A percentile compares a stretch with the other conserved stretches of the same genome.
phyloP scores from a whole-genome alignment of 164 flowering plant species.

The Pachysandra terminalis region DNA sequence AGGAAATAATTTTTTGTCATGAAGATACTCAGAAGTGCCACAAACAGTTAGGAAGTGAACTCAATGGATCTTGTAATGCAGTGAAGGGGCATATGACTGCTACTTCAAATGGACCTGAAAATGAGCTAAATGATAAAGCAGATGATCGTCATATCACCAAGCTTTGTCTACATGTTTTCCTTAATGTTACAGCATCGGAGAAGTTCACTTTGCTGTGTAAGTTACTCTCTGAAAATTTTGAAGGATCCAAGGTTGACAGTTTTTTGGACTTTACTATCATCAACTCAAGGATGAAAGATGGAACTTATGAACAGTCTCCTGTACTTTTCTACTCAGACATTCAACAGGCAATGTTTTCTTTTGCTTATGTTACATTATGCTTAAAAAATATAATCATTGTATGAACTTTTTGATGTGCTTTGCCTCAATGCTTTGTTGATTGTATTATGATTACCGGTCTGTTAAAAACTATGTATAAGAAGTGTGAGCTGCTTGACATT shows the following conservation, averaged over 20 bases:
- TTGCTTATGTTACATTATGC: neutral
- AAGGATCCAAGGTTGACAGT: slow-evolving; percentile 49
- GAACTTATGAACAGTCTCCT: slow-evolving; percentile 62
- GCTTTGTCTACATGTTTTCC: slow-evolving; percentile 45
- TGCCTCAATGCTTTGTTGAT: neutral
- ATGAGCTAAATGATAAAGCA: slow-evolving; percentile 15
- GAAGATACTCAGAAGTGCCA: slow-evolving; percentile 10
- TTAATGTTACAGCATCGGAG: slow-evolving; percentile 43
- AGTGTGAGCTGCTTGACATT: too few relatives aligned
- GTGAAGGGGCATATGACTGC: slow-evolving; percentile 9
- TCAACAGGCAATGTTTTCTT: slow-evolving; percentile 47
- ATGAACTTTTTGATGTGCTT: neutral
- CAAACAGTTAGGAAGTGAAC: slow-evolving; percentile 11
- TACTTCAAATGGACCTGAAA: slow-evolving; percentile 20
- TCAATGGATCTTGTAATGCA: slow-evolving; percentile 7
- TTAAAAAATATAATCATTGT: neutral
- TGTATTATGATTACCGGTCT: neutral
- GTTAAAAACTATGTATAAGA: too few relatives aligned
- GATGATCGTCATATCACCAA: slow-evolving; percentile 25
- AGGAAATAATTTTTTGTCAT: slow-evolving; percentile 27
- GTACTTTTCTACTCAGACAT: slow-evolving; percentile 61
- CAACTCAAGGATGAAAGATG: slow-evolving; percentile 59
- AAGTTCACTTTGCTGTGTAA: slow-evolving; percentile 60
- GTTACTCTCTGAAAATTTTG: slow-evolving; percentile 59
- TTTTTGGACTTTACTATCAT: slow-evolving; percentile 46